Conservation (phyloP, 139 green algal species). For the Zygnema cylindricum region DNA sequence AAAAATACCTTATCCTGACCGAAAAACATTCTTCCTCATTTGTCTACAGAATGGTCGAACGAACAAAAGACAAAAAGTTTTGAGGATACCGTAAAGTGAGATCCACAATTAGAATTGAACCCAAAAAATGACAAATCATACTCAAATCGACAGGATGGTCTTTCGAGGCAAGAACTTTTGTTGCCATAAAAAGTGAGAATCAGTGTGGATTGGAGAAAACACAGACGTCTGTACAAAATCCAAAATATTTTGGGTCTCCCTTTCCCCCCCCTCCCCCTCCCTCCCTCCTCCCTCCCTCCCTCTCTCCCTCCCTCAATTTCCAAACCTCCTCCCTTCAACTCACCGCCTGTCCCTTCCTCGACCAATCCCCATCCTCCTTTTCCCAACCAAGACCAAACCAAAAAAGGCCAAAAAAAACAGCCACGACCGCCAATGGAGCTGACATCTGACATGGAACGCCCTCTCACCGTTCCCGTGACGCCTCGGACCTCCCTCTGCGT, state of each 20-base stretch:
- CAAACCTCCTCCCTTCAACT: slow-evolving; percentile 26
- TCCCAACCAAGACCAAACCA: not conserved
- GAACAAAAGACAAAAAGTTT: too few species aligned
- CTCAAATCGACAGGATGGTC: too few species aligned
- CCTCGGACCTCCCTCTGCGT: slow-evolving; percentile 16
- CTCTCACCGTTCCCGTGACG: not conserved
- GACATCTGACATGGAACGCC: not conserved
- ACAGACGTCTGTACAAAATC: not conserved
- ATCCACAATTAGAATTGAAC: too few species aligned
- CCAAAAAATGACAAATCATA: too few species aligned
- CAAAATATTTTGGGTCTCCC: not conserved
- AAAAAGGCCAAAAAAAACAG: not conserved
- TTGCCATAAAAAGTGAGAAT: too few species aligned
- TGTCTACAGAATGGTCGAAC: too few species aligned
- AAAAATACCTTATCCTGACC: too few species aligned
- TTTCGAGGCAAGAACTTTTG: too few species aligned
- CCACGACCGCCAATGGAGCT: not conserved
- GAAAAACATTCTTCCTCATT: too few species aligned
- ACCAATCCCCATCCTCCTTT: not conserved
- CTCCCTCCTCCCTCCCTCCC: not conserved
- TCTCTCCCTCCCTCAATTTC: slow-evolving; percentile 11
- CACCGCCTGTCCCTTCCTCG: not conserved
- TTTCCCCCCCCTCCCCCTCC: slow-evolving; percentile 1
- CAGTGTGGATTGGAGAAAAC: too few species aligned
- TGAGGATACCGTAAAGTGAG: too few species aligned